These are phyloP conservation scores for Coffea eugenioides DNA, from an alignment of 257 asterid genomes.

Conservation along the genomic window DNA sequence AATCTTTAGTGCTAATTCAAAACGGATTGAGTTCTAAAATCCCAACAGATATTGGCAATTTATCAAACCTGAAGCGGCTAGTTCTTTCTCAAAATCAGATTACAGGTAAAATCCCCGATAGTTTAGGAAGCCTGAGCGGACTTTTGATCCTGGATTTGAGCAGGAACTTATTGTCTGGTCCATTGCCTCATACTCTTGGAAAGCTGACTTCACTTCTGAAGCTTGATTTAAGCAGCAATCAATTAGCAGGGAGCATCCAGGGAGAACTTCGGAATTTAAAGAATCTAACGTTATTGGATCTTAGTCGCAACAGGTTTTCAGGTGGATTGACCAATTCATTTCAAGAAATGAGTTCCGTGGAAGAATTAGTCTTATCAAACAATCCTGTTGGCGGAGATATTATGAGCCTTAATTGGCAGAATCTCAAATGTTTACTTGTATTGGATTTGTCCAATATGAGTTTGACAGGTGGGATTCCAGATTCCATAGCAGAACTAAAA, in stretches of 20 bases:
- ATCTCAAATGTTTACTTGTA: constrained; percentile 36
- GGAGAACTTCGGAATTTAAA: constrained; percentile 41
- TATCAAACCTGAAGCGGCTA: constrained; percentile 49
- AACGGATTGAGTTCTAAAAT: constrained; percentile 62
- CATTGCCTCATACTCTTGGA: constrained; percentile 49
- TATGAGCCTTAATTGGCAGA: constrained; percentile 48
- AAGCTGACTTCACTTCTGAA: constrained; percentile 61
- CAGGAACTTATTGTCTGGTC: constrained; percentile 61
- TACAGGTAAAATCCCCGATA: constrained; percentile 50
- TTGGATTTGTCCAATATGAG: constrained; percentile 75
- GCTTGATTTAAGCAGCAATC: constrained; percentile 71
- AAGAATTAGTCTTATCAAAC: constrained; percentile 71
- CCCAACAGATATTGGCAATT: constrained; percentile 55
- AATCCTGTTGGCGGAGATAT: constrained; percentile 73
- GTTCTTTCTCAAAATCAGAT: constrained; percentile 58
- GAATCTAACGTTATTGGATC: constrained; percentile 67
- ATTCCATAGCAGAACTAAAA: constrained; percentile 48
- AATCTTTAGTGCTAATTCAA: constrained; percentile 67
- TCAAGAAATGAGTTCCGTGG: constrained; percentile 56
- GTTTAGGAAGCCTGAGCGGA: constrained; percentile 43
- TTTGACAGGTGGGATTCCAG: constrained; percentile 76
- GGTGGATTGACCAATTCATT: constrained; percentile 58
- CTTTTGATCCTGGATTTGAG: constrained; percentile 81
- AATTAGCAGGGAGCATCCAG: constrained; percentile 56
- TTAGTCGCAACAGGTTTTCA: constrained; percentile 63